phyloP scores from a whole-genome alignment of 1,139 yeast genomes.

The Scheffersomyces cryptocercus region DNA sequence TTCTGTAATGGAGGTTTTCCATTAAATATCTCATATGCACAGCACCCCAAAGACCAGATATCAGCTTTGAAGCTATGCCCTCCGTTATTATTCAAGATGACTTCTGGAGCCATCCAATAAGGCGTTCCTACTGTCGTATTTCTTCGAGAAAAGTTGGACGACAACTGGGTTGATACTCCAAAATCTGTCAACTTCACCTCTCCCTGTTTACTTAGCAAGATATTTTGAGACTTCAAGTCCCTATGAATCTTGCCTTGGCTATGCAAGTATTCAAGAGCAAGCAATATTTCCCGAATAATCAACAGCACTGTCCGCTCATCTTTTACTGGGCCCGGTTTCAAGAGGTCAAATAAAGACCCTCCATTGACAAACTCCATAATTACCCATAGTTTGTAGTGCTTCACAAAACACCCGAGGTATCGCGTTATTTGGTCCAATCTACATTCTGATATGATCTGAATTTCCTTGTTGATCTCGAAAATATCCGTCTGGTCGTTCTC shows the following conservation, averaged over 20 bases:
- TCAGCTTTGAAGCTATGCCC: constrained; percentile 91
- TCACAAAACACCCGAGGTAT: constrained; percentile 79
- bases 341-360: constrained; percentile 73
- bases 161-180: constrained; percentile 93
- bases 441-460: constrained; percentile 75
- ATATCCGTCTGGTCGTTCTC: constrained; percentile 77
- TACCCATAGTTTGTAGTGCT: constrained; percentile 81
- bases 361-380: constrained; percentile 85
- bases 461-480: constrained; percentile 78
- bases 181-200: constrained; percentile 93
- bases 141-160: constrained; percentile 75
- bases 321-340: constrained; percentile 58
- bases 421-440: constrained; percentile 67
- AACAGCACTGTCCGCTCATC: constrained; percentile 53
- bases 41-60: constrained; percentile 94
- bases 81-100: constrained; percentile 68
- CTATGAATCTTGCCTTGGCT: constrained; percentile 80
- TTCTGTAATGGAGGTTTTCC: constrained; percentile 83
- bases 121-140: constrained; percentile 99
- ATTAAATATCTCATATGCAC: constrained; percentile 78
- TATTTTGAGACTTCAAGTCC: constrained; percentile 84
- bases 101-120: constrained; percentile 99
- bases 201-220: constrained; percentile 65
- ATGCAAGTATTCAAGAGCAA: constrained; percentile 73
- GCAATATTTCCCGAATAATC: constrained; percentile 58